Percentiles rank a stretch among this genome's conserved stretches.
Evolutionary conservation across 345 rosid genomes (phyloP).

Genomic region (Schrenkiella parvula): DNA sequence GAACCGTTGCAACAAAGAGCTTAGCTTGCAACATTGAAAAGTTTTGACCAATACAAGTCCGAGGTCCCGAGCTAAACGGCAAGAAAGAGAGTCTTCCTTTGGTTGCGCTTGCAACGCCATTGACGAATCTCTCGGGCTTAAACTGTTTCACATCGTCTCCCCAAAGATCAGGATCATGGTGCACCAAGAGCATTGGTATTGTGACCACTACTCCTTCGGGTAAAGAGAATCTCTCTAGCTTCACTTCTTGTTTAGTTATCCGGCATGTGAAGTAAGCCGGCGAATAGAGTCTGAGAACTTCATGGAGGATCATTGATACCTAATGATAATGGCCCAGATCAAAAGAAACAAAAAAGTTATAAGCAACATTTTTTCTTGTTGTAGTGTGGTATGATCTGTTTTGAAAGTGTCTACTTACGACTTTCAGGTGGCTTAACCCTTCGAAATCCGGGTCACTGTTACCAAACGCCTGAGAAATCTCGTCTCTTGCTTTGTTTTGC

Average conservation of each 20-base stretch:
- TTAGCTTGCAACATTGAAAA: conserved; percentile 47
- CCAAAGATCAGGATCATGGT: conserved; percentile 41
- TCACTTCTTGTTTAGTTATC: conserved; percentile 32
- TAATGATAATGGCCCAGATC: background rate
- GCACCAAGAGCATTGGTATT: conserved; percentile 37
- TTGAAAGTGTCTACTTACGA: conserved; percentile 28
- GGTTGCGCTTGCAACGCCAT: conserved; percentile 41
- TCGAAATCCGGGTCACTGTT: conserved; percentile 38
- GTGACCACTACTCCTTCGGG: conserved; percentile 34
- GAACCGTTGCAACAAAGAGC: conserved; percentile 38
- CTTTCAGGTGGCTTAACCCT: conserved; percentile 36
- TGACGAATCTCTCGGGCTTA: conserved; percentile 34
- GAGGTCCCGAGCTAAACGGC: conserved; percentile 46
- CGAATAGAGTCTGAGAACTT: conserved; percentile 34
- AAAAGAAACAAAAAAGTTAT: background rate
- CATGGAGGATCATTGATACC: conserved; percentile 37
- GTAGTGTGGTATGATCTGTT: background rate
- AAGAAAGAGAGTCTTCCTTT: conserved; percentile 42
- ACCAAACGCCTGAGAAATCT: conserved; percentile 38
- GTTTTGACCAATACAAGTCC: conserved; percentile 54
- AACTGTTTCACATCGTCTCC: conserved; percentile 38
- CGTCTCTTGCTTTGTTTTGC: conserved; percentile 56
- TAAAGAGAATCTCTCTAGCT: conserved; percentile 32
- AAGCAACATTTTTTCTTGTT: background rate
- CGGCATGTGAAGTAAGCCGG: conserved; percentile 36